Evolutionary conservation across 2,329 filamentous ascomycete species (phyloP).

Genomic region (Penicillium thymicola): DNA sequence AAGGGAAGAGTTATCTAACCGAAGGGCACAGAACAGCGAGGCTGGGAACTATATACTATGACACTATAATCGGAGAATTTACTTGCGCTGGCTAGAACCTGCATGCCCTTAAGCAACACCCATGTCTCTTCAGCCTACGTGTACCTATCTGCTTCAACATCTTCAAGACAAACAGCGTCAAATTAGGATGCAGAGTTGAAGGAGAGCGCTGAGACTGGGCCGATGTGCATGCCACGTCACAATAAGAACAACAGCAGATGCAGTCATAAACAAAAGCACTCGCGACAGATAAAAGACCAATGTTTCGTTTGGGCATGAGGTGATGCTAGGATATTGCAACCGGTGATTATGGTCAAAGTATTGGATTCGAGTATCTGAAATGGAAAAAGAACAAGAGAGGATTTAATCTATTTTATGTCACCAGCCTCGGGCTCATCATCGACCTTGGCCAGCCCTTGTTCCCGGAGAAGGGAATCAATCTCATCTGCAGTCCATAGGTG

Average conservation of each 20-base stretch:
- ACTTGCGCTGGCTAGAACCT: constrained; percentile 9
- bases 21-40: background rate
- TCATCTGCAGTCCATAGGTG: constrained; percentile 96
- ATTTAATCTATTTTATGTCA: constrained; percentile 40
- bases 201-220: constrained; percentile 22
- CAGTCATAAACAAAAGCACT: constrained; percentile 18
- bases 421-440: constrained; percentile 63
- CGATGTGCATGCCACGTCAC: constrained; percentile 36
- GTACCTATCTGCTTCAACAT: constrained; percentile 23
- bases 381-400: constrained; percentile 18
- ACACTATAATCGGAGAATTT: constrained; percentile 8
- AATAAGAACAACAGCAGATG: constrained; percentile 24
- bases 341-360: constrained; percentile 22
- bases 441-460: constrained; percentile 90
- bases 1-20: too few relatives aligned
- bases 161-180: constrained; percentile 17
- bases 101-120: constrained; percentile 10
- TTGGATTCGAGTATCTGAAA: constrained; percentile 31
- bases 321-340: constrained; percentile 12
- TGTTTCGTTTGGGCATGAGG: background rate
- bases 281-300: background rate
- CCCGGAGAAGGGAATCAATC: constrained; percentile 88
- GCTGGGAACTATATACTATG: constrained; percentile 14
- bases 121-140: constrained; percentile 26
- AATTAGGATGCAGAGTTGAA: constrained; percentile 16